Evolutionary conservation across 1,139 yeast genomes (phyloP), one percentile per base, ranked within the genome.

Genomic region (Geotrichum histeridarum): DNA sequence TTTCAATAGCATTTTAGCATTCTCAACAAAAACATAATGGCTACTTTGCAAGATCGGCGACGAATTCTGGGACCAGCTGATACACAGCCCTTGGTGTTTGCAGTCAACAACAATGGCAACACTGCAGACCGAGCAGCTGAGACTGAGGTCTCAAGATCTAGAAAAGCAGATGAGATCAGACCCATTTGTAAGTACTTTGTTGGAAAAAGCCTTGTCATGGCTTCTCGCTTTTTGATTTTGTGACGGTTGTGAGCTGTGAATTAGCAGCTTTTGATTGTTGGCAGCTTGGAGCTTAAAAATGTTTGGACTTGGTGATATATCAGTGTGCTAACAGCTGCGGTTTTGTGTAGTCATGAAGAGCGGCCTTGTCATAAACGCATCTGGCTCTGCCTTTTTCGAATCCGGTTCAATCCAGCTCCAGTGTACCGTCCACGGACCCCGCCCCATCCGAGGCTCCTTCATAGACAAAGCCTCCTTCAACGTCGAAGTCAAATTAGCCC

Each of bases 371-470:
- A 78, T 80, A 42, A 87, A 86, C 61, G 85, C 93, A 47, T 85
- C 84, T 64, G 98, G 98, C 1, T 88, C 96, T 8, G 79, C 94
- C 11, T 86, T 84, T 63, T 67, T 88, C 39, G 97, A 91, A 68
- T 76, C 79, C 11, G 85, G 80, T 14, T 78, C 77, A 51, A 79
- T 81, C 33, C 76, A 83, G 42, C 71, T 90, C 7, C 82, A 85
- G 57, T 84, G 84, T 1, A 78, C 90, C 1, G 84, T 91, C 0
- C 88, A 84, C 69, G 98, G 97, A 0, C 97, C 98, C 9, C 77
- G 93, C 60, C 96, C 97, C 6, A 83, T 86, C 49, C 76, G 88
- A 59, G 90, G 91, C 0, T 79, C 88, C 1, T 87, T 86, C 67
- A 76, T 82, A 36, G 83, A 84, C 43, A 75, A 81, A 55, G 94